Evolutionary conservation across 345 rosid species (phyloP).

Genomic region (Populus simonii): DNA sequence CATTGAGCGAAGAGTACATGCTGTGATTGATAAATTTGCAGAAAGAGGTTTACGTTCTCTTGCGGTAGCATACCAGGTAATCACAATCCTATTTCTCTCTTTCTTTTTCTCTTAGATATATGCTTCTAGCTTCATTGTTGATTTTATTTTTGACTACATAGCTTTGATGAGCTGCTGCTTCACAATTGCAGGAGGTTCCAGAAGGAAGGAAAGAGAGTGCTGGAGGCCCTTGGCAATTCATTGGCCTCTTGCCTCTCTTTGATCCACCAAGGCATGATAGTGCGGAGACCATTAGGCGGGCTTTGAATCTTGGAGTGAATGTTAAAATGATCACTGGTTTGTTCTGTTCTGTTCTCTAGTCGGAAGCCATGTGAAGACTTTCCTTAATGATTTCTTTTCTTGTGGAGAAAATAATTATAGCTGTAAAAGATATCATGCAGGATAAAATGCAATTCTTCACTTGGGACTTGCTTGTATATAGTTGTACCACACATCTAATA

Average conservation of each 20-base stretch:
- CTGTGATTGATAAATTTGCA: conserved; percentile 91
- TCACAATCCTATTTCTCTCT: not conserved
- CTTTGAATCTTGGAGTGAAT: conserved; percentile 91
- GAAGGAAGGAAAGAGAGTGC: conserved; percentile 83
- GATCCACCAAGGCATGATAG: conserved; percentile 99
- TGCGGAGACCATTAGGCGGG: conserved; percentile 94
- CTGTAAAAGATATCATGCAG: not conserved
- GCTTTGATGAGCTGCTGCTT: not conserved
- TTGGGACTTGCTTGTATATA: not conserved
- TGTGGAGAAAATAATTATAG: not conserved
- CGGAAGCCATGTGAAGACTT: not conserved
- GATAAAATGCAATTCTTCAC: not conserved
- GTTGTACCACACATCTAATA: not conserved
- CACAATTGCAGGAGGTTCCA: conserved; percentile 75
- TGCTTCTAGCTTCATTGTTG: not conserved
- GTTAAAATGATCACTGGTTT: conserved; percentile 98
- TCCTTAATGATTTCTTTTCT: not conserved
- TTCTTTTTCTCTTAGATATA: not conserved
- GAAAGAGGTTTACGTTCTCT: conserved; percentile 94
- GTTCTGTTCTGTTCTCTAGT: conserved; percentile 19
- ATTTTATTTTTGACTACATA: not conserved
- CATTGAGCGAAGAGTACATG: conserved; percentile 89
- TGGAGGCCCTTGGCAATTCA: conserved; percentile 96
- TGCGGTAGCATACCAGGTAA: conserved; percentile 95
- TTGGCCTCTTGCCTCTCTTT: conserved; percentile 97